Conservation (phyloP, 1,284 basidiomycete species). For the Cutaneotrichosporon dermatis region DNA sequence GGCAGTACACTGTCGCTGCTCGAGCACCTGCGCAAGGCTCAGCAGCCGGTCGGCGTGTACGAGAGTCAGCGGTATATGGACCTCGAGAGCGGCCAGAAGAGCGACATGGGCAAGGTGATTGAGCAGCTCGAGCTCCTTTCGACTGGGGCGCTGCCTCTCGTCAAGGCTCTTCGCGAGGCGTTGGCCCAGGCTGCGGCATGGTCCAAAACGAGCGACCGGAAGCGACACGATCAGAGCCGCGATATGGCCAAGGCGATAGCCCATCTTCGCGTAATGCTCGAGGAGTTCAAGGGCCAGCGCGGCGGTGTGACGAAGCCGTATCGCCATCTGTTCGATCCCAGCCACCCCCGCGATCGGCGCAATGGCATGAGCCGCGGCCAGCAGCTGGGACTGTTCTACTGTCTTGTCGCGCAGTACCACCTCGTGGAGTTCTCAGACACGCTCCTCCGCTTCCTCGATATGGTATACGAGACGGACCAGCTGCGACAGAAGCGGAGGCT, state of each 20-base stretch:
- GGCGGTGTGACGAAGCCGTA: slow-evolving; percentile 67
- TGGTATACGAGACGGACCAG: slow-evolving; percentile 59
- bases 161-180: slow-evolving; percentile 26
- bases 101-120: slow-evolving; percentile 55
- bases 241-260: not conserved
- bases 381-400: slow-evolving; percentile 55
- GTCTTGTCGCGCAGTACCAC: slow-evolving; percentile 70
- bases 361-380: slow-evolving; percentile 18
- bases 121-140: slow-evolving; percentile 57
- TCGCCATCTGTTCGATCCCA: slow-evolving; percentile 57
- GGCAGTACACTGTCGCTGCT: slow-evolving; percentile 37
- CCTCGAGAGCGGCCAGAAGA: slow-evolving; percentile 56
- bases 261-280: slow-evolving; percentile 36
- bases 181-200: slow-evolving; percentile 34
- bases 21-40: slow-evolving; percentile 38
- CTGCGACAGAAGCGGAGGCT: slow-evolving; percentile 54
- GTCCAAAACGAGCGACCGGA: slow-evolving; percentile 12
- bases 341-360: slow-evolving; percentile 16
- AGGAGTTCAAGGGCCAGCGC: slow-evolving; percentile 51
- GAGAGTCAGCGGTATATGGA: slow-evolving; percentile 74
- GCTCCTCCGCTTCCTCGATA: slow-evolving; percentile 54
- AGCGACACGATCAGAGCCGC: not conserved
- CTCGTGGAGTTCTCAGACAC: slow-evolving; percentile 57
- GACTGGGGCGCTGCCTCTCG: slow-evolving; percentile 58
- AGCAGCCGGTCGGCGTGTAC: slow-evolving; percentile 72